Evolutionary conservation across 2,329 filamentous ascomycete species (phyloP).

Genomic region (Botrytis porri): DNA sequence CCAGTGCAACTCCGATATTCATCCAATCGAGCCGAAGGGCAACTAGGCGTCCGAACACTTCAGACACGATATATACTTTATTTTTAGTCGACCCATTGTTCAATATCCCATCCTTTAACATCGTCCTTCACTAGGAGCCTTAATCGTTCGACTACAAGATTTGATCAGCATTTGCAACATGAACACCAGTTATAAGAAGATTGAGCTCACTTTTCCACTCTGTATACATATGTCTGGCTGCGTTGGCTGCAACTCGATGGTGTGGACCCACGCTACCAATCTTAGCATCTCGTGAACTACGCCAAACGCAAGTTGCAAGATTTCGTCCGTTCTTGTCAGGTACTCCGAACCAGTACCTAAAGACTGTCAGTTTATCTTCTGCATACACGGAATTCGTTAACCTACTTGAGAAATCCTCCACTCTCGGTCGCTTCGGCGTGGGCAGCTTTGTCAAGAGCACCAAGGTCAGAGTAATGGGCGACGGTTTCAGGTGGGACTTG

Average conservation of each 20-base stretch:
- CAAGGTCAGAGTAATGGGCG: conserved; percentile 56
- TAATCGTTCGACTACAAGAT: conserved; percentile 56
- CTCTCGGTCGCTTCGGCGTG: conserved; percentile 76
- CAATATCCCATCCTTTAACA: conserved; percentile 60
- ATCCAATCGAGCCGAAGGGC: background rate
- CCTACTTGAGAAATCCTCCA: conserved; percentile 76
- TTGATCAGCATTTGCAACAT: background rate
- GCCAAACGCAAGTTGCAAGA: conserved; percentile 75
- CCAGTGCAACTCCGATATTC: background rate
- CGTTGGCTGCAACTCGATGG: conserved; percentile 63
- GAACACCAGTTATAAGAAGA: background rate
- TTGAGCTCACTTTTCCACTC: conserved; percentile 54
- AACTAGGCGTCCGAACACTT: no score
- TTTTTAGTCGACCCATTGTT: conserved; percentile 50
- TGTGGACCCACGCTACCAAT: conserved; percentile 59
- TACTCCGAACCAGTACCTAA: conserved; percentile 81
- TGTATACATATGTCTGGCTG: conserved; percentile 58
- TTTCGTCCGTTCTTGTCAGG: conserved; percentile 70
- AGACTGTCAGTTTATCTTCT: conserved; percentile 17
- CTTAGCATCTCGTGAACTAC: conserved; percentile 56
- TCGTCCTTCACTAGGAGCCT: conserved; percentile 66
- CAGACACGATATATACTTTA: background rate
- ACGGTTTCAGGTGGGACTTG: conserved; percentile 65
- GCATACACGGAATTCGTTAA: background rate
- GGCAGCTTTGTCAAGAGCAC: conserved; percentile 70